Evolutionary conservation across 2,329 filamentous ascomycete genomes (phyloP).

Genomic region (Coleophoma crateriformis): DNA sequence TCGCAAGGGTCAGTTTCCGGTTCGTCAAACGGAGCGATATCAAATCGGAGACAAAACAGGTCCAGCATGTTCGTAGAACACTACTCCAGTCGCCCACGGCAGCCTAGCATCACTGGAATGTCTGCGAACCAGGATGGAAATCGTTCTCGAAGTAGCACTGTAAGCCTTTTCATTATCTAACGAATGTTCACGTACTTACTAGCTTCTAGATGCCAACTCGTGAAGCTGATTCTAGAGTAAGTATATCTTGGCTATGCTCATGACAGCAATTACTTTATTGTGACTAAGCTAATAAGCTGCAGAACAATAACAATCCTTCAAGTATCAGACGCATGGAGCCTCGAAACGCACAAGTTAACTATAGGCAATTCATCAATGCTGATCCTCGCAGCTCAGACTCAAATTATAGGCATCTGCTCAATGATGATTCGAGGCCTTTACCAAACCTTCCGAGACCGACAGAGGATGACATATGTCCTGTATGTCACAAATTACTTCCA

Average conservation of each 20-base stretch:
- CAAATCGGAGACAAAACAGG: not conserved
- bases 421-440: constrained; percentile 6
- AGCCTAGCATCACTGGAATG: constrained; percentile 1
- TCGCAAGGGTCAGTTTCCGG: constrained; percentile 13
- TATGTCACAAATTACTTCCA: constrained; percentile 69
- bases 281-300: not conserved
- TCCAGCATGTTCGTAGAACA: not conserved
- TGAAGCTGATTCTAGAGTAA: not conserved
- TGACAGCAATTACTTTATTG: too few relatives aligned
- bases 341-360: constrained; percentile 5
- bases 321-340: not conserved
- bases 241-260: not conserved
- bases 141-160: constrained; percentile 21
- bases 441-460: constrained; percentile 36
- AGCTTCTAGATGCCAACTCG: constrained; percentile 1
- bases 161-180: constrained; percentile 8
- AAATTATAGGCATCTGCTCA: constrained; percentile 10
- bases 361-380: constrained; percentile 7
- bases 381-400: not conserved
- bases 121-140: constrained; percentile 7
- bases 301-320: not conserved
- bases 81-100: not conserved
- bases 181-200: not conserved
- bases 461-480: constrained; percentile 75
- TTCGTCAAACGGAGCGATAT: not conserved